These are phyloP conservation scores for Macaranga tanarius DNA, from an alignment of 441 rosid genomes.

Conservation along the genomic window DNA sequence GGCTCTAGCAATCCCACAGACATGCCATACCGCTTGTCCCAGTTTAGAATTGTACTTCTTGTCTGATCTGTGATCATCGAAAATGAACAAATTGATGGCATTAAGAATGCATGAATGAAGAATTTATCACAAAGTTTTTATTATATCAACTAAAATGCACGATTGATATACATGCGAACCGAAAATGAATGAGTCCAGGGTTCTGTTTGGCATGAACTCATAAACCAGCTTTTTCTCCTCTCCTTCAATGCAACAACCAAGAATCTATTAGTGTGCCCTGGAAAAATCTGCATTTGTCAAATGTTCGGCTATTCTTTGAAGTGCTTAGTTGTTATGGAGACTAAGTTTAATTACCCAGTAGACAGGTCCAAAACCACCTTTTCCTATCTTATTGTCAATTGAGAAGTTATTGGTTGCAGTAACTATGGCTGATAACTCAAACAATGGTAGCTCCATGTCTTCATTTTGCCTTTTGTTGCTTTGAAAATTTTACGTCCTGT, in stretches of 20 bases:
- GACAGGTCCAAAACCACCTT: constrained; percentile 24
- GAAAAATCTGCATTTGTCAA: not conserved
- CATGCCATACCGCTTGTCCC: constrained; percentile 39
- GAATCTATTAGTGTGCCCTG: constrained; percentile 25
- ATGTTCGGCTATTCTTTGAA: not conserved
- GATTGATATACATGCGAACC: constrained; percentile 20
- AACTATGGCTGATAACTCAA: not conserved
- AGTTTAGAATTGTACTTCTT: constrained; percentile 31
- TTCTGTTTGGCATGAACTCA: constrained; percentile 39
- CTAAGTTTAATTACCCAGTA: constrained; percentile 1
- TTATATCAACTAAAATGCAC: too few species aligned
- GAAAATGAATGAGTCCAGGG: constrained; percentile 43
- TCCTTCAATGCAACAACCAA: constrained; percentile 37
- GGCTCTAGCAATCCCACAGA: constrained; percentile 47
- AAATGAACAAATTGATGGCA: not conserved
- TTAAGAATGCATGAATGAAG: not conserved
- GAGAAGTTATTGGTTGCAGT: constrained; percentile 14
- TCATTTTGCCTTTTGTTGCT: constrained; percentile 6
- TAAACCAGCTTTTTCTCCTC: constrained; percentile 35
- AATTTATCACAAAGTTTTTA: not conserved
- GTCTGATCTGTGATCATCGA: constrained; percentile 24
- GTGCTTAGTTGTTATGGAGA: not conserved
- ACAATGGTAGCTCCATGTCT: not conserved
- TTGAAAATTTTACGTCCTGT: not conserved
- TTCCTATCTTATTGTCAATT: constrained; percentile 5